A percentile compares a stretch with the other conserved stretches of the same genome.
Evolutionary conservation across 345 rosid genomes (phyloP).

Genomic region (Rhizophora apiculata): DNA sequence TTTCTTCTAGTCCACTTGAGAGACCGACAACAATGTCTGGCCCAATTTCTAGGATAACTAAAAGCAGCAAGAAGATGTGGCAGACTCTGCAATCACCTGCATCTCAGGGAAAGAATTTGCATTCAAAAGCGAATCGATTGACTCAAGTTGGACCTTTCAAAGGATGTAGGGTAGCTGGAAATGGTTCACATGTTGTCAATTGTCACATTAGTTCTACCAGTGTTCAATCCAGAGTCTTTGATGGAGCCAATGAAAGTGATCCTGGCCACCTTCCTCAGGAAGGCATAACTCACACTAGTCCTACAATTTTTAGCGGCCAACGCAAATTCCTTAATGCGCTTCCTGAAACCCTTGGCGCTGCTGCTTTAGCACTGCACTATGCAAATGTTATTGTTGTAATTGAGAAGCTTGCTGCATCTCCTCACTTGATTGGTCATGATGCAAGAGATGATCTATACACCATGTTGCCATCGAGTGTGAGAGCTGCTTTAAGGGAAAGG

Average conservation of each 20-base stretch:
- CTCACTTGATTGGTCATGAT: constrained; percentile 90
- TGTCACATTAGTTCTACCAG: constrained; percentile 29
- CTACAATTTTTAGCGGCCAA: constrained; percentile 39
- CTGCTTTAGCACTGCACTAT: constrained; percentile 88
- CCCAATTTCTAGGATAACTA: constrained; percentile 41
- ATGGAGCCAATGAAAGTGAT: constrained; percentile 39
- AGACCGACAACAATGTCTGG: constrained; percentile 57
- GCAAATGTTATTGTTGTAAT: constrained; percentile 88
- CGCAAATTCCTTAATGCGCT: constrained; percentile 54
- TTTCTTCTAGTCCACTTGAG: constrained; percentile 67
- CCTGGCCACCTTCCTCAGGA: constrained; percentile 22
- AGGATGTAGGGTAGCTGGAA: constrained; percentile 55
- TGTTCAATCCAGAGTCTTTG: constrained; percentile 27
- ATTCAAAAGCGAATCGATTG: constrained; percentile 44
- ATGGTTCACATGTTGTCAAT: constrained; percentile 39
- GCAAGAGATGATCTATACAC: constrained; percentile 95
- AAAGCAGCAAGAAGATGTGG: constrained; percentile 54
- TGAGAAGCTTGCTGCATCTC: constrained; percentile 86
- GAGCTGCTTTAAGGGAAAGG: constrained; percentile 59
- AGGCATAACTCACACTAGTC: constrained; percentile 15
- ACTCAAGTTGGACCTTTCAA: constrained; percentile 89
- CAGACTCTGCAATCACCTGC: constrained; percentile 40
- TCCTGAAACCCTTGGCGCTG: constrained; percentile 80
- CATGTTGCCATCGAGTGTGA: constrained; percentile 81
- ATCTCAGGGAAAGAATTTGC: constrained; percentile 46